Evolutionary conservation across 352 stramenopile species (phyloP), one percentile per base, ranked within the genome.

Genomic region (Plasmopara halstedii): DNA sequence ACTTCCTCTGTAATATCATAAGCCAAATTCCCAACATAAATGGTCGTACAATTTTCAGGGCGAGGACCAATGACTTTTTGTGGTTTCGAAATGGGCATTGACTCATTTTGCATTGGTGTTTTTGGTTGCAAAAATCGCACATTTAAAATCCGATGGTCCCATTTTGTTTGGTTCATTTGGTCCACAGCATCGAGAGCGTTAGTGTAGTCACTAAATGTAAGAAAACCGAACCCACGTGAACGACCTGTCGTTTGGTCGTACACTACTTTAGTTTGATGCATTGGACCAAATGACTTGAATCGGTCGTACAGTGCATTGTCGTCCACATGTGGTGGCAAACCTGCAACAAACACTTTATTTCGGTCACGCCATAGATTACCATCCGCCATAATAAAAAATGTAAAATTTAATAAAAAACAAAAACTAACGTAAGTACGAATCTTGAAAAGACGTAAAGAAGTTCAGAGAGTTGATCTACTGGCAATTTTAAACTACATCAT

Each of bases 21-120:
- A 2, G 95, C 85, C 49, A 99, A 61, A 64, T 99, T 99, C 33
- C 91, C 86, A 2, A 98, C 90, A 67, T 98, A 98, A 9, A 99
- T 56, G 11, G 80, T 97, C 21, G 70, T 83, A 62, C 95, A 98
- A 9, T 73, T 73, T 38, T 89, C 64, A 0, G 91, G 91, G 32
- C 73, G 66, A 3, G 72, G 76, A 0, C 73, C 75, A 43, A 88
- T 65, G 17, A 78, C 67, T 43, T 87, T 85, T 5, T 53, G 50
- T 1, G 72, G 63, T 2, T 50, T 29, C 9, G 17, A 46, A 10
- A 42, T 46, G 2, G 50, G 26, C 7, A 40, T 43, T 18, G 36
- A 21, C 3, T 19, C n/a, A n/a, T n/a, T n/a, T n/a, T n/a, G n/a
- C n/a, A n/a, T n/a, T n/a, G n/a, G n/a, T 42, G 29, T 64, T 49